Evolutionary conservation across 2,329 filamentous ascomycete species (phyloP).

Genomic region (Claviceps paspali): DNA sequence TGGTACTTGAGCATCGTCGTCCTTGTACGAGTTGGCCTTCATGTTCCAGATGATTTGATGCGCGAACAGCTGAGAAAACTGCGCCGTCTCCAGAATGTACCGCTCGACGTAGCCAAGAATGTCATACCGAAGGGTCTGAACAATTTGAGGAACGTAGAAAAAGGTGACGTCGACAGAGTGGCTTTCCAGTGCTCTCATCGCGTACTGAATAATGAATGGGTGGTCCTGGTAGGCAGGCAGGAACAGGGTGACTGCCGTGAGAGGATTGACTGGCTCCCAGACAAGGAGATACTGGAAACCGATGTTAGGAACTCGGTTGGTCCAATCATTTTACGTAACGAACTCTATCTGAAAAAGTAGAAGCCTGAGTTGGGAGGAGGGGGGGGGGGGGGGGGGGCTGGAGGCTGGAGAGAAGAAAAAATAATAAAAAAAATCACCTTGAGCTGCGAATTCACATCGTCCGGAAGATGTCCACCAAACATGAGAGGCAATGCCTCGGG

Average conservation of each 20-base stretch:
- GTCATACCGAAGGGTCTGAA: conserved; percentile 89
- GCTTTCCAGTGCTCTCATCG: conserved; percentile 84
- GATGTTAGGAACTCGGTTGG: conserved; percentile 8
- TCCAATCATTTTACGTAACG: no score
- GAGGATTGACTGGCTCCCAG: conserved; percentile 85
- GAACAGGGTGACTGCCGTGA: conserved; percentile 88
- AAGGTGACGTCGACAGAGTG: conserved; percentile 96
- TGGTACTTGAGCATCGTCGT: conserved; percentile 79
- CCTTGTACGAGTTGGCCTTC: conserved; percentile 97
- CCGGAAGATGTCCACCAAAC: conserved; percentile 59
- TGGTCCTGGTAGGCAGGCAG: conserved; percentile 81
- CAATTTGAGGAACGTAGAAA: conserved; percentile 97
- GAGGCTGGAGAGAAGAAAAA: no score
- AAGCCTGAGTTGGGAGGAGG: no score
- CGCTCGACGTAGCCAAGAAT: conserved; percentile 84
- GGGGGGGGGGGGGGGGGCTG: no score
- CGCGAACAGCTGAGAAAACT: conserved; percentile 94
- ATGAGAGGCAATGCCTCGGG: conserved; percentile 73
- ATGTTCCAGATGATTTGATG: conserved; percentile 99
- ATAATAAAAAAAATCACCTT: conserved; percentile 40
- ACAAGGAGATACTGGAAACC: conserved; percentile 66
- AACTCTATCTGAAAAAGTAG: no score
- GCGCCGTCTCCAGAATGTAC: conserved; percentile 92
- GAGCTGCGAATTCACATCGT: conserved; percentile 63
- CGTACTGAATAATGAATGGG: conserved; percentile 88